Percentiles rank a stretch among this genome's conserved stretches.
These are phyloP conservation scores for Calonectria leucothoes DNA, from an alignment of 2,329 filamentous ascomycete species.

Conservation along the genomic window DNA sequence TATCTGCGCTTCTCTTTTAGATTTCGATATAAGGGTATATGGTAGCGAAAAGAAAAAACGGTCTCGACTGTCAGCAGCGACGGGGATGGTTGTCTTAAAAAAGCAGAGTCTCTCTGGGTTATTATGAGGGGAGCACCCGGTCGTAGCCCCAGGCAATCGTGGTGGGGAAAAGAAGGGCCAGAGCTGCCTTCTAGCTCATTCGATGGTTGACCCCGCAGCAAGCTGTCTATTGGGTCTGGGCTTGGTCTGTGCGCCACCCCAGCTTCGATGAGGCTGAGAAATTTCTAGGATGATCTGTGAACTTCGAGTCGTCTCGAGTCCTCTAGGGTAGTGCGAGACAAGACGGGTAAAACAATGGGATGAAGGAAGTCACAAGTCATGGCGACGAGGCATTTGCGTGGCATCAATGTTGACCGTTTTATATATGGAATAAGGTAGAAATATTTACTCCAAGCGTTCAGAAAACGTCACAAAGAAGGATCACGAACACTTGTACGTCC, in stretches of 20 bases:
- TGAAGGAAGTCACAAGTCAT: background rate
- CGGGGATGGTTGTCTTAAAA: constrained; percentile 21
- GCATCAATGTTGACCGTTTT: background rate
- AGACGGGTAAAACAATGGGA: background rate
- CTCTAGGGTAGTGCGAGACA: constrained; percentile 32
- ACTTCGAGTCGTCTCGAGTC: background rate
- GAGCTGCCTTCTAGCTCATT: constrained; percentile 56
- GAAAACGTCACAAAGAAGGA: background rate
- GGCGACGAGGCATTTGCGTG: background rate
- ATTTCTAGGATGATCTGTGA: constrained; percentile 17
- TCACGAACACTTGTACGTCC: background rate
- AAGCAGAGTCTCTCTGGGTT: constrained; percentile 21
- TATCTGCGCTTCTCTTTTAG: constrained; percentile 41
- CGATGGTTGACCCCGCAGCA: constrained; percentile 48
- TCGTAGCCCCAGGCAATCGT: constrained; percentile 38
- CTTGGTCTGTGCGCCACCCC: constrained; percentile 27
- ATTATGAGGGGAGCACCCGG: constrained; percentile 34
- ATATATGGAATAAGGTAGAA: background rate
- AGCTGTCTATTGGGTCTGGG: constrained; percentile 45
- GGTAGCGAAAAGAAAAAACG: constrained; percentile 13
- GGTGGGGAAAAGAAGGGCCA: constrained; percentile 47
- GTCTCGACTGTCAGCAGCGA: constrained; percentile 18
- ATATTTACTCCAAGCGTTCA: background rate
- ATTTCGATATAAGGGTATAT: constrained; percentile 6
- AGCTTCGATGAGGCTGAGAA: constrained; percentile 34